These are phyloP conservation scores for Eucalyptus curtisii DNA, from an alignment of 345 rosid genomes.

Conservation along the genomic window DNA sequence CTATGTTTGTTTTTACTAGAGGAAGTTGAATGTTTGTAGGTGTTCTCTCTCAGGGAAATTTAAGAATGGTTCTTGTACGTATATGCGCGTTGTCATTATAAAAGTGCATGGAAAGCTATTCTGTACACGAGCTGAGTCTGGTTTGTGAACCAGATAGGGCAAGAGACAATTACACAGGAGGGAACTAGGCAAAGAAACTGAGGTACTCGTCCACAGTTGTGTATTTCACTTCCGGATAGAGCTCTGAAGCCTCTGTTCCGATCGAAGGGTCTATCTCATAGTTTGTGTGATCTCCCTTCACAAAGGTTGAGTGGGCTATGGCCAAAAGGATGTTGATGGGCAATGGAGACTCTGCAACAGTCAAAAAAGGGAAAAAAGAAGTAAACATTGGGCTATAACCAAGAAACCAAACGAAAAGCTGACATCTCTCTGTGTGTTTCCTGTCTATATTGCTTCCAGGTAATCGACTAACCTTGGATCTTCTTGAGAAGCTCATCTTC, in stretches of 20 bases:
- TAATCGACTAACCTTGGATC: slow-evolving; percentile 5
- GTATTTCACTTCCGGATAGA: slow-evolving; percentile 24
- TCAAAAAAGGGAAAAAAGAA: no score
- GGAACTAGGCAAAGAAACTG: slow-evolving; percentile 13
- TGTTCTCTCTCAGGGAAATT: no score
- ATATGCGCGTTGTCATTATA: neutral
- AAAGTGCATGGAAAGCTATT: neutral
- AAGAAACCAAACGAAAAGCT: neutral
- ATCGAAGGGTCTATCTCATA: slow-evolving; percentile 13
- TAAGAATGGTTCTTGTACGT: neutral
- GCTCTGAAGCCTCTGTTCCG: slow-evolving; percentile 12
- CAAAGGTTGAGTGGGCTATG: neutral
- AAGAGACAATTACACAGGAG: neutral
- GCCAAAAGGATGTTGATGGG: neutral
- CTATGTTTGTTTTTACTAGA: no score
- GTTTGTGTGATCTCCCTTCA: slow-evolving; percentile 6
- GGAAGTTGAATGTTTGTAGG: no score
- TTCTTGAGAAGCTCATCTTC: slow-evolving; percentile 11
- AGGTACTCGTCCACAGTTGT: slow-evolving; percentile 28
- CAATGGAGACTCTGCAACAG: neutral
- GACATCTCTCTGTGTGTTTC: neutral
- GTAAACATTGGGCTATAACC: neutral
- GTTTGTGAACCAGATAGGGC: neutral
- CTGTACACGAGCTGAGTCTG: neutral
- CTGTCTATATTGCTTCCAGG: neutral